These are phyloP conservation scores for Syzygium grande DNA, from an alignment of 345 rosid genomes.

Conservation along the genomic window DNA sequence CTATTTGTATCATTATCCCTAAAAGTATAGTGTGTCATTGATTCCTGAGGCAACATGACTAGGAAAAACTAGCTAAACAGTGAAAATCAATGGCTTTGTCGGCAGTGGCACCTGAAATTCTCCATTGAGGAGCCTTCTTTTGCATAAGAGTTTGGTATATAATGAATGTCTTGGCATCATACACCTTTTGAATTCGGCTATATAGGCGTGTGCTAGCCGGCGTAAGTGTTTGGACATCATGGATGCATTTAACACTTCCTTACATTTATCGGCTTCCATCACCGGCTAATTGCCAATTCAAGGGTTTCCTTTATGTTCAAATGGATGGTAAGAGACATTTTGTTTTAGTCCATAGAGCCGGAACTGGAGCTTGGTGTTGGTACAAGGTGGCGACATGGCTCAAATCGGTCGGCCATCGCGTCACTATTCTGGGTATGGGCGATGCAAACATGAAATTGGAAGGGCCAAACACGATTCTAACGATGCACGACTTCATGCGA, in stretches of 20 bases:
- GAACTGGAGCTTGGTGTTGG: constrained; percentile 70
- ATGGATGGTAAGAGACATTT: constrained; percentile 11
- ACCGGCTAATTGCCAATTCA: background rate
- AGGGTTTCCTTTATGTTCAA: background rate
- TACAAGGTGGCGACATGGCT: constrained; percentile 39
- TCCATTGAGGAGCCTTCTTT: background rate
- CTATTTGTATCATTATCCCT: no score
- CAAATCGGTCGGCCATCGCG: constrained; percentile 32
- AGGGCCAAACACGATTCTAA: constrained; percentile 16
- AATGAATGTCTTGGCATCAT: background rate
- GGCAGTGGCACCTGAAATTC: background rate
- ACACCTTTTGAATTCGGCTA: background rate
- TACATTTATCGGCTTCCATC: background rate
- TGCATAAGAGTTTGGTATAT: background rate
- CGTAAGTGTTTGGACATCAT: background rate
- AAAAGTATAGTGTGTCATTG: background rate
- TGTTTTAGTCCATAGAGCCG: constrained; percentile 46
- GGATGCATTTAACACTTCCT: accelerated
- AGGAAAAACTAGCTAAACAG: background rate
- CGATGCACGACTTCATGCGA: constrained; percentile 19
- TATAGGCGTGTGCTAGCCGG: background rate
- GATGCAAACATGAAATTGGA: constrained; percentile 32
- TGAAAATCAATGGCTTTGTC: background rate
- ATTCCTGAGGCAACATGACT: background rate
- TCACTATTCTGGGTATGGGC: constrained; percentile 45